Evolutionary conservation across 2,329 filamentous ascomycete genomes (phyloP).

Genomic region (Penicillium sp.): DNA sequence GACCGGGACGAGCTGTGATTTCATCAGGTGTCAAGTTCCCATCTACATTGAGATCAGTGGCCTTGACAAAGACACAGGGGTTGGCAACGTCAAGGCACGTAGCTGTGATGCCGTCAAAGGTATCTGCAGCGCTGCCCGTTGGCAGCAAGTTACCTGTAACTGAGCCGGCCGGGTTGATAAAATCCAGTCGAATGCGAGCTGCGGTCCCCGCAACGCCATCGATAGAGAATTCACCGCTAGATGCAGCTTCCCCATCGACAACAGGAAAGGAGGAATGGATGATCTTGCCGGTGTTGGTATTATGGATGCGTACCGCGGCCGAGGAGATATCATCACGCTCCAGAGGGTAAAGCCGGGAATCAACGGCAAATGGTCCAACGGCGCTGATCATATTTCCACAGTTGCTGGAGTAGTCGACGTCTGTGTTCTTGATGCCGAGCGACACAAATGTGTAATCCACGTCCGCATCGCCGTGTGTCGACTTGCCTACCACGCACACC

Average conservation of each 20-base stretch:
- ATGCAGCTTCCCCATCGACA: constrained; percentile 47
- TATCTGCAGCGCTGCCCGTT: constrained; percentile 56
- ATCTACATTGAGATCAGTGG: constrained; percentile 48
- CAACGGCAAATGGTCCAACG: constrained; percentile 63
- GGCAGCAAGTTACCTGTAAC: constrained; percentile 62
- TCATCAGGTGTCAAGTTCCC: constrained; percentile 52
- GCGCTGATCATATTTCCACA: constrained; percentile 72
- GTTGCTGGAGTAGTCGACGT: constrained; percentile 66
- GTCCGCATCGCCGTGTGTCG: constrained; percentile 51
- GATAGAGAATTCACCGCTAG: constrained; percentile 57
- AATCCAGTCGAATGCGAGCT: constrained; percentile 59
- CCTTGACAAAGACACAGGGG: constrained; percentile 61
- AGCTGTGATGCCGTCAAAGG: constrained; percentile 49
- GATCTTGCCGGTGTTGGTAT: constrained; percentile 68
- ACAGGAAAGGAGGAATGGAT: constrained; percentile 59
- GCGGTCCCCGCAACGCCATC: constrained; percentile 62
- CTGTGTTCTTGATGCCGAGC: constrained; percentile 60
- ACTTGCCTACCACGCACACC: constrained; percentile 62
- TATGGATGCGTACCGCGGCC: constrained; percentile 57
- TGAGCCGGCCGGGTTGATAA: constrained; percentile 61
- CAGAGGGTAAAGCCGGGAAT: constrained; percentile 50
- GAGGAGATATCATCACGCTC: constrained; percentile 32
- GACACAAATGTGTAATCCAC: constrained; percentile 71
- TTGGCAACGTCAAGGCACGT: constrained; percentile 64
- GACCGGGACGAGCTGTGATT: constrained; percentile 47